Base-by-base conservation (phyloP, 2,329 filamentous ascomycete species). In the Sclerotiophoma versabilis region DNA sequence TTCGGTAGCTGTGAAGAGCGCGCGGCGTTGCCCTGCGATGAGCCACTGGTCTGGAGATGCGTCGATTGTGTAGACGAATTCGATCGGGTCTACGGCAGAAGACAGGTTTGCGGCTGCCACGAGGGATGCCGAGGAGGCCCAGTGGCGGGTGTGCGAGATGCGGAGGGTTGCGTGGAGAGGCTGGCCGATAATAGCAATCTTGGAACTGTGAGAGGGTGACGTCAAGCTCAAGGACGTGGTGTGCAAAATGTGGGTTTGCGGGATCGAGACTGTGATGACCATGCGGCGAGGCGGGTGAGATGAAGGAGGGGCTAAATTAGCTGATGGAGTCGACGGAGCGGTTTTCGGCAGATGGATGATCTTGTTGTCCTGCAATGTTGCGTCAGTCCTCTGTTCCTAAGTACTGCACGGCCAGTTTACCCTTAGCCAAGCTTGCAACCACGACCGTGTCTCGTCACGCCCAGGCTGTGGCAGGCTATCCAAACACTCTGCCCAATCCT, bases 251-350 rank as follows among this genome's bases (percentile, higher is more conserved):
- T 91, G 86, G 2, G 96, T 82, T 1, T 89, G 87, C 0, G 93
- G 93, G 1, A 99, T 86, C 54, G 96, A 92, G 12, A 99, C 93
- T 0, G 93, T 91, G 47, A 99, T 96, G 25, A 89, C 80, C 63
- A 99, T 93, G 11, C 86, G 87, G 17, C 83, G 83, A 57, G 74
- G 80, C 17, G 83, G 78, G 19, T 71, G 74, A 68, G 33, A 65
- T 3, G 67, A 72, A 26, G 50, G 59, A 37, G 67, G 65, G 3
- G 70, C 66, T 57, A 32, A 58, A n/a, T 54, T 29, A 3, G 60
- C 23, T 26, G 42, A 19, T 12, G 36, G 19, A 4, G 69, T 1
- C 9, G 47, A 41, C 2, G 54, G 20, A 2, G 42, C 11, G 2
- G 41, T 39, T 22, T 59, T 57, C 2, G 58, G 39, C 72, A 75